Evolutionary conservation across 2,329 filamentous ascomycete species (phyloP), one percentile per base, ranked within the genome.

Genomic region (Thielaviopsis ethacetica): DNA sequence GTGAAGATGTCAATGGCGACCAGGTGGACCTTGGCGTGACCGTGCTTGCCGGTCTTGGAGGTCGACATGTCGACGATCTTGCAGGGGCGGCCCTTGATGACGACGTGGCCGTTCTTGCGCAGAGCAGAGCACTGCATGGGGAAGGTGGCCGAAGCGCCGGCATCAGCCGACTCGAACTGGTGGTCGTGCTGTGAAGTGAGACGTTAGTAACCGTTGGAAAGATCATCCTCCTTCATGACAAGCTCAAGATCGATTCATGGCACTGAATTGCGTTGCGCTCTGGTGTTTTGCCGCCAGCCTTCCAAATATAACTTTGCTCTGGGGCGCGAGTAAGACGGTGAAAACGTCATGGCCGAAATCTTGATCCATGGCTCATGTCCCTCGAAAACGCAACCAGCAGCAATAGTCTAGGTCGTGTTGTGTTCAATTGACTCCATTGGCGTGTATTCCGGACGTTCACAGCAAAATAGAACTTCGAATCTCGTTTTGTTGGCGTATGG

Each of bases 31-130:
- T 98, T 98, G 79, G 93, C 93, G 88, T 98, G 94, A 76, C 93
- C 93, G 87, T 98, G 93, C 89, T 98, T 98, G 79, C 93, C 93
- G 68, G 93, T 98, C 91, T 98, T 98, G 76, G 93, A 98, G 80
- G 93, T 98, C 68, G 90, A 95, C 94, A 98, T 98, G 73, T 98
- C 93, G 76, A 97, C 88, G 70, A 98, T 98, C 88, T 97, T 98
- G 91, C 93, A 98, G 70, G 93, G 94, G 70, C 93, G 93, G 77
- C 81, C 79, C 86, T 98, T 98, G 80, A 98, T 97, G 75, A 91
- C 85, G 75, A 98, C 93, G 82, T 87, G 86, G 67, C 93, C 91
- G 85, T 94, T 95, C 91, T 98, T 97, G 75, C 93, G 87, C 82
- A 98, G 83, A 71, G 94, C 91, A 79, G 94, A 98, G 79, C 93